A percentile compares a stretch with the other conserved stretches of the same genome.
phyloP scores from a whole-genome alignment of 164 flowering plant species.

The Piper betle region DNA sequence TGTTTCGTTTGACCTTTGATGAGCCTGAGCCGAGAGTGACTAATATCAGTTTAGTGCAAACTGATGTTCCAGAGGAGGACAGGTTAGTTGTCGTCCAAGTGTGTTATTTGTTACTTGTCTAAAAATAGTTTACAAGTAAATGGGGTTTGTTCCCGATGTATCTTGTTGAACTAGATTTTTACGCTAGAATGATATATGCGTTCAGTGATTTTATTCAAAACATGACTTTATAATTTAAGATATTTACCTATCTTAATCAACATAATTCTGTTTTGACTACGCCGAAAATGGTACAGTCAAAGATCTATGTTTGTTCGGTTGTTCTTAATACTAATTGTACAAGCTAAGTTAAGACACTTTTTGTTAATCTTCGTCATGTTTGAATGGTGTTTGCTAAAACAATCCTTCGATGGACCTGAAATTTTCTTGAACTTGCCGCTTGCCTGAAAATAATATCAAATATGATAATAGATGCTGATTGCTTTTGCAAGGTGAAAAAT shows the following conservation, averaged over 20 bases:
- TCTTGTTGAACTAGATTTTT: background rate
- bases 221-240: background rate
- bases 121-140: background rate
- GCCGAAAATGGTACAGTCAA: background rate
- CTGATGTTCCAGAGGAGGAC: conserved; percentile 86
- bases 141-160: background rate
- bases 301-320: background rate
- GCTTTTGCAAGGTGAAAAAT: no score
- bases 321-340: background rate
- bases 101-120: background rate
- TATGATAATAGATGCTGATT: no score
- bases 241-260: background rate
- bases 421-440: no score
- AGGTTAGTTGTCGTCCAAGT: conserved; percentile 29
- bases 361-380: no score
- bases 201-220: background rate
- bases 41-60: conserved; percentile 42
- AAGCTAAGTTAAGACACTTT: background rate
- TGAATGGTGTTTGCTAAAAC: no score
- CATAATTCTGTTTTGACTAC: background rate
- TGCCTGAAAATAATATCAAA: no score
- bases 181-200: background rate
- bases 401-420: no score
- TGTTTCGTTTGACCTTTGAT: conserved; percentile 59
- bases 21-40: conserved; percentile 79